Evolutionary conservation across 148 eudicot species (phyloP).

Genomic region (Chenopodium suecicum): DNA sequence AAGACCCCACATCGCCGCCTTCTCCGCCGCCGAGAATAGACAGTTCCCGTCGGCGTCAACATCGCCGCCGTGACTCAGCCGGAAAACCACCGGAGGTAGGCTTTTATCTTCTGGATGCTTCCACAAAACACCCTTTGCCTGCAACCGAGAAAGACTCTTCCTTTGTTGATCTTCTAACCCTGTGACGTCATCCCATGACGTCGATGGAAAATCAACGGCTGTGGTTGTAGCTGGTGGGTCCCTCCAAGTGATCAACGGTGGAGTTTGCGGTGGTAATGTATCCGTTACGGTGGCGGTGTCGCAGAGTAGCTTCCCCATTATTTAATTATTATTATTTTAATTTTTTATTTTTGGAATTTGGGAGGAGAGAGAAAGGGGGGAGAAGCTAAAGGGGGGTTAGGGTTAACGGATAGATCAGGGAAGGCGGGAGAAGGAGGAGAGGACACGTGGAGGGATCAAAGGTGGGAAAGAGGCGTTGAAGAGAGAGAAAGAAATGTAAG

Average conservation of each 20-base stretch:
- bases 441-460: constrained; percentile 44
- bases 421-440: constrained; percentile 34
- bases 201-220: constrained; percentile 28
- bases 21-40: constrained; percentile 60
- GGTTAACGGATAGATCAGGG: constrained; percentile 55
- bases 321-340: not conserved
- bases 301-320: constrained; percentile 84
- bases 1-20: constrained; percentile 30
- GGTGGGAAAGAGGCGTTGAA: not conserved
- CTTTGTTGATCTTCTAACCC: constrained; percentile 68
- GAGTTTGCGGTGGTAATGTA: constrained; percentile 37
- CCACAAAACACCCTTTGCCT: constrained; percentile 77
- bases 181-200: constrained; percentile 63
- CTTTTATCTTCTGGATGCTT: constrained; percentile 47
- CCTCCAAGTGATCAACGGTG: constrained; percentile 56
- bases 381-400: constrained; percentile 20
- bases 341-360: not conserved
- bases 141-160: constrained; percentile 37
- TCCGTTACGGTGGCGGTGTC: constrained; percentile 44
- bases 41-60: constrained; percentile 94
- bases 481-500: not conserved
- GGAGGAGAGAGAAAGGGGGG: constrained; percentile 18
- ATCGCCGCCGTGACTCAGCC: constrained; percentile 76
- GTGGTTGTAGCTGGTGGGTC: constrained; percentile 40
- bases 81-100: constrained; percentile 44